A percentile compares a stretch with the other conserved stretches of the same genome.
These are phyloP conservation scores for Calamus simplicifolius DNA, from an alignment of 176 grass and related monocot genomes.

Conservation along the genomic window DNA sequence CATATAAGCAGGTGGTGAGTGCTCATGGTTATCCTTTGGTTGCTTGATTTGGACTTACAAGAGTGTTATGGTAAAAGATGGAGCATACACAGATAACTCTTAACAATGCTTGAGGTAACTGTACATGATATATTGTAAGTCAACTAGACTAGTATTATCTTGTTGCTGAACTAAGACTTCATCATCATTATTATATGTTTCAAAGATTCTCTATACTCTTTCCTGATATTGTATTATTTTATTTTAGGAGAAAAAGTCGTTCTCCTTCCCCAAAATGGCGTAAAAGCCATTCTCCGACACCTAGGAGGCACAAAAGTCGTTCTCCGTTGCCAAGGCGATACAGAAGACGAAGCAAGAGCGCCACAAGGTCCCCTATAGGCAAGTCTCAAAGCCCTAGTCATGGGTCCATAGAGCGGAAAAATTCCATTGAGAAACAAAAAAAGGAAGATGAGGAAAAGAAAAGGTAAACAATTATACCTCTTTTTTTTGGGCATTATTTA, in stretches of 20 bases:
- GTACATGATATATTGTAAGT: constrained; percentile 16
- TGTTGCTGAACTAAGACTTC: background rate
- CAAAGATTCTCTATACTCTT: constrained; percentile 2
- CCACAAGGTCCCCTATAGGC: constrained; percentile 27
- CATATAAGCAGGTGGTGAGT: constrained; percentile 16
- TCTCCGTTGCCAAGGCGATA: constrained; percentile 47
- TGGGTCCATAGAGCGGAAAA: constrained; percentile 44
- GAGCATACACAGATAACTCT: constrained; percentile 41
- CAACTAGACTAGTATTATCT: background rate
- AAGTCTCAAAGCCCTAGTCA: constrained; percentile 36
- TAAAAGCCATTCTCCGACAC: constrained; percentile 43
- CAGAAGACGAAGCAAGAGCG: constrained; percentile 62
- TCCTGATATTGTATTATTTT: constrained; percentile 22
- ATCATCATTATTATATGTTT: constrained; percentile 3
- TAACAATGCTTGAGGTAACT: constrained; percentile 51
- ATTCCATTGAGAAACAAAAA: constrained; percentile 56
- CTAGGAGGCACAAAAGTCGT: constrained; percentile 40
- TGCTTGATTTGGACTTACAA: constrained; percentile 42
- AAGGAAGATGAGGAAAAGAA: constrained; percentile 92
- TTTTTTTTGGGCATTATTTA: constrained; percentile 15
- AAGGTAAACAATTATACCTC: constrained; percentile 64
- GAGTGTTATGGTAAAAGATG: constrained; percentile 39
- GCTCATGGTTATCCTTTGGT: constrained; percentile 21
- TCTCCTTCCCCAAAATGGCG: constrained; percentile 55
- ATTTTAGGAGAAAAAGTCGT: constrained; percentile 75